Base-by-base conservation (phyloP, 164 flowering plant genomes). In the Cinnamomum micranthum region DNA sequence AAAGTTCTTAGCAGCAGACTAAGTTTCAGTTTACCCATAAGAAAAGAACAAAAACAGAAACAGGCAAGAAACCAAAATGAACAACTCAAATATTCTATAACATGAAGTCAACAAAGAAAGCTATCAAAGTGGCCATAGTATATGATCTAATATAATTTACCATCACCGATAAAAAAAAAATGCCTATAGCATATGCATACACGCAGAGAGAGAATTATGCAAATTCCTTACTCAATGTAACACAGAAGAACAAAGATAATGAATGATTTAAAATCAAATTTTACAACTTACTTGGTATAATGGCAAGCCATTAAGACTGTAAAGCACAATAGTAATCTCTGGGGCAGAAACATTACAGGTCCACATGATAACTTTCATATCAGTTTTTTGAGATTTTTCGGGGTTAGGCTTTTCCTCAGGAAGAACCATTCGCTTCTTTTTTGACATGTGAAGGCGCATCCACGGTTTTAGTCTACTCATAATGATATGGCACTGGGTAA, bases 281-380 rank as follows among this genome's bases (percentile, higher is more conserved):
- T 28, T 31, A 28, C 2, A 14, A 63, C 97, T 87, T 85, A 96
- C 99, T 82, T 90, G 95, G 81, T 86, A 96, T 24, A 94, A 70
- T 20, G 92, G 90, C 69, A 73, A 74, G 73, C 90, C 91, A 74
- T 74, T 83, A 78, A 90, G 73, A 78, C 87, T 84, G 73, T 87
- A 89, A 55, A 96, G 88, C 81, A 90, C 87, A 78, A 89, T 60
- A 73, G 94, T 88, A 97, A 96, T 91, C 86, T 96, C 99, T 74
- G 99, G 99, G 28, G 98, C 97, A 50, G 98, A 91, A 66, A 92
- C 77, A 41, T 93, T 92, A 81, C 93, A 89, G 24, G 98, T 90
- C 99, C 99, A 96, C 91, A 91, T 85, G 75, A 94, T 78, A 50
- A 78, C 75, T 82, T 89, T 90, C 71, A 76, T 79, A 65, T 83